phyloP scores from a whole-genome alignment of 139 green algal genomes.

The Pleodorina starrii region DNA sequence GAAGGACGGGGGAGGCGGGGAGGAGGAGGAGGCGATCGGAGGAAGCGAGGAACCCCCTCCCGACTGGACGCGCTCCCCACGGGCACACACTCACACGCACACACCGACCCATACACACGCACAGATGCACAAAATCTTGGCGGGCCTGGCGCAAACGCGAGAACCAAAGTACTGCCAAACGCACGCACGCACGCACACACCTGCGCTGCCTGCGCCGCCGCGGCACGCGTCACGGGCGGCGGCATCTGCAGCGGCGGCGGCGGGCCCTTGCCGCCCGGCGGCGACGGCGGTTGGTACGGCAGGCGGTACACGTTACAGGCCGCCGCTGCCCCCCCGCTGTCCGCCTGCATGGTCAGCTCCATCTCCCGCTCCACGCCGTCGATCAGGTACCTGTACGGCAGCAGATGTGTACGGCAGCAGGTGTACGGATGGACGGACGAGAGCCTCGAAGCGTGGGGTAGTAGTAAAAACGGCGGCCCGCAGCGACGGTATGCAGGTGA shows the following conservation, averaged over 20 bases:
- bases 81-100: too few relatives aligned
- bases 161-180: neutral
- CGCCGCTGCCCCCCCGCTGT: neutral
- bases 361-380: slow-evolving; percentile 37
- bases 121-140: neutral
- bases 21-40: neutral
- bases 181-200: neutral
- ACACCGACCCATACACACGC: too few relatives aligned
- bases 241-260: slow-evolving; percentile 26
- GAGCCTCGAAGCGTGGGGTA: too few relatives aligned
- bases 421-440: too few relatives aligned
- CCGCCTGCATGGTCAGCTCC: slow-evolving; percentile 3
- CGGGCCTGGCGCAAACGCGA: neutral
- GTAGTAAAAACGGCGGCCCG: too few relatives aligned
- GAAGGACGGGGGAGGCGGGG: neutral
- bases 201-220: slow-evolving; percentile 17
- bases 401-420: neutral
- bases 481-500: too few relatives aligned
- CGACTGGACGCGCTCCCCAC: too few relatives aligned
- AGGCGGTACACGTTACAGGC: slow-evolving; percentile 41
- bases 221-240: slow-evolving; percentile 10
- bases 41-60: too few relatives aligned
- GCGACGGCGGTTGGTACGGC: slow-evolving; percentile 15
- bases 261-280: neutral
- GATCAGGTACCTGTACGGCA: slow-evolving; percentile 17